phyloP scores from a whole-genome alignment of 352 stramenopile species.

The Peronospora farinosa region DNA sequence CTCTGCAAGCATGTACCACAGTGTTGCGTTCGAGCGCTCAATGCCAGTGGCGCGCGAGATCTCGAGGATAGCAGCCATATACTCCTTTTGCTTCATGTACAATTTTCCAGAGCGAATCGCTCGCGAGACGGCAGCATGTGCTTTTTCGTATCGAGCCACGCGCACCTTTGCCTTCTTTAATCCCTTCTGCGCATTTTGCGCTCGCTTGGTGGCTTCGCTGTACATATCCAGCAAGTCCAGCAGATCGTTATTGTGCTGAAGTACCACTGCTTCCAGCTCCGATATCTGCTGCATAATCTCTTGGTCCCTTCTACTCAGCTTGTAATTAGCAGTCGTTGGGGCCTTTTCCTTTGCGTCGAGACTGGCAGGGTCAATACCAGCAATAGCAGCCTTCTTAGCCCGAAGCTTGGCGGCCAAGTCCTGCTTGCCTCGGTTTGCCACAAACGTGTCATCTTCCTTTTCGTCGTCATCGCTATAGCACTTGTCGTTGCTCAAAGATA shows the following conservation, averaged over 20 bases:
- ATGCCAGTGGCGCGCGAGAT: constrained; percentile 40
- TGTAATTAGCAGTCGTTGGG: constrained; percentile 27
- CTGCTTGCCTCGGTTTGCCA: constrained; percentile 17
- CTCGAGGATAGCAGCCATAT: constrained; percentile 56
- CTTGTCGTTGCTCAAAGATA: constrained; percentile 17
- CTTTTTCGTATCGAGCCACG: constrained; percentile 43
- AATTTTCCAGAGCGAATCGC: constrained; percentile 31
- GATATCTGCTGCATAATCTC: constrained; percentile 38
- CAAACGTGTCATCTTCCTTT: constrained; percentile 24
- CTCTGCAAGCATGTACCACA: constrained; percentile 54
- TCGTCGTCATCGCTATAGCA: constrained; percentile 17
- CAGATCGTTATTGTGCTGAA: constrained; percentile 46
- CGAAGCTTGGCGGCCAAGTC: constrained; percentile 18
- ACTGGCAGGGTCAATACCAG: constrained; percentile 27
- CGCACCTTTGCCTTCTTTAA: constrained; percentile 35
- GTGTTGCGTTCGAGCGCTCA: constrained; percentile 40
- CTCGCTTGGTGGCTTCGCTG: constrained; percentile 29
- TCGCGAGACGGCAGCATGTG: constrained; percentile 37
- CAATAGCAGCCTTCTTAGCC: constrained; percentile 25
- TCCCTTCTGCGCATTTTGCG: constrained; percentile 27
- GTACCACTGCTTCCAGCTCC: constrained; percentile 37
- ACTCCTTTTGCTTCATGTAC: constrained; percentile 49
- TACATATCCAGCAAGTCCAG: constrained; percentile 39
- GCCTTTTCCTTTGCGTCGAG: constrained; percentile 19
- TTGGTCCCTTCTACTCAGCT: constrained; percentile 29